Conservation (phyloP, 257 asterid species). For the Haberlea rhodopensis region DNA sequence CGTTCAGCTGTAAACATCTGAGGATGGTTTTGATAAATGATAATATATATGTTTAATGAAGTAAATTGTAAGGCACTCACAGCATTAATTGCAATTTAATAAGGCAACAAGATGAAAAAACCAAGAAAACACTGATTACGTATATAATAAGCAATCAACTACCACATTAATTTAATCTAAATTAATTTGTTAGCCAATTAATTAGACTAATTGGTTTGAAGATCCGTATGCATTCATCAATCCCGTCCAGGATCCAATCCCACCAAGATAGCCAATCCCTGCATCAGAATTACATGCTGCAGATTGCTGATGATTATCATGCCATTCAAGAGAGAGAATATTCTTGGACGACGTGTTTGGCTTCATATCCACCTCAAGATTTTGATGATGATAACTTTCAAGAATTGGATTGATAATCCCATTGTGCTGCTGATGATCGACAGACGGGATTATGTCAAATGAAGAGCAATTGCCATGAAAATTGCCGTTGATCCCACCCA, state of each 20-base stretch:
- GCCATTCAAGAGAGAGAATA: not conserved
- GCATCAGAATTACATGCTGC: not conserved
- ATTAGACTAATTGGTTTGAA: conserved; percentile 39
- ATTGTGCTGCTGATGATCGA: not conserved
- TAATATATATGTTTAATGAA: too few species aligned
- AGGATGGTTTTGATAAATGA: too few species aligned
- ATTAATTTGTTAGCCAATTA: not conserved
- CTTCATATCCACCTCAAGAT: not conserved
- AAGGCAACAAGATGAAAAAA: conserved; percentile 1
- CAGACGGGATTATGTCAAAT: not conserved
- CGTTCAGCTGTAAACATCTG: too few species aligned
- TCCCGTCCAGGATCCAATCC: conserved; percentile 6
- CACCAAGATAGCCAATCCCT: not conserved
- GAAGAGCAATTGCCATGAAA: not conserved
- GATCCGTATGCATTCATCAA: conserved; percentile 3
- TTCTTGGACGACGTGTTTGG: not conserved
- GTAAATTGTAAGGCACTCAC: too few species aligned
- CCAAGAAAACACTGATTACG: too few species aligned
- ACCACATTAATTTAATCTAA: not conserved
- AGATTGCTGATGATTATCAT: conserved; percentile 9
- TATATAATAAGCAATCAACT: too few species aligned
- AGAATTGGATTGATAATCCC: not conserved
- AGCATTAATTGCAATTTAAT: conserved; percentile 7
- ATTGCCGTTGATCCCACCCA: not conserved
- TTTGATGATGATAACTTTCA: not conserved